These are phyloP conservation scores for Metarhizium brunneum DNA, from an alignment of 2,329 filamentous ascomycete genomes.

Conservation along the genomic window DNA sequence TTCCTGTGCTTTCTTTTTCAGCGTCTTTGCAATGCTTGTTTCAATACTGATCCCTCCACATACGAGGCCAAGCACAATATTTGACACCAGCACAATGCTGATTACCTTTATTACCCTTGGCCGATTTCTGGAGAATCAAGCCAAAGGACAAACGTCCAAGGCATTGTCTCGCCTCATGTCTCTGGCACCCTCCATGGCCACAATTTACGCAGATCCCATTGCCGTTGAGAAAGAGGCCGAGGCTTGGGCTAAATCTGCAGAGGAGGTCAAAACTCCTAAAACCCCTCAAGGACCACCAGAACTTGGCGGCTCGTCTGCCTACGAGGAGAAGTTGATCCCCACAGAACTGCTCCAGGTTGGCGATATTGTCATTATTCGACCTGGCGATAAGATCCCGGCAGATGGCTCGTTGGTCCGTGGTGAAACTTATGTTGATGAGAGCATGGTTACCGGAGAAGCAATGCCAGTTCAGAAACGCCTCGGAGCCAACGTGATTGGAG, in stretches of 20 bases:
- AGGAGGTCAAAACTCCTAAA: constrained; percentile 31
- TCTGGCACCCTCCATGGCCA: constrained; percentile 89
- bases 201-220: constrained; percentile 90
- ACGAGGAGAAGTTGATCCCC: constrained; percentile 79
- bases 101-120: constrained; percentile 92
- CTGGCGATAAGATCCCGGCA: constrained; percentile 93
- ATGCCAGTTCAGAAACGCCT: constrained; percentile 89
- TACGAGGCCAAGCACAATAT: constrained; percentile 74
- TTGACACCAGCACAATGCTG: constrained; percentile 97
- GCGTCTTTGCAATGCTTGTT: constrained; percentile 75
- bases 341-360: constrained; percentile 92
- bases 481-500: constrained; percentile 73
- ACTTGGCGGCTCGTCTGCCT: constrained; percentile 44
- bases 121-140: constrained; percentile 84
- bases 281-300: constrained; percentile 19
- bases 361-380: constrained; percentile 85
- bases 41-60: constrained; percentile 70
- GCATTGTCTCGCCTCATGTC: constrained; percentile 93
- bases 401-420: constrained; percentile 82
- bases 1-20: constrained; percentile 94
- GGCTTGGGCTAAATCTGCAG: constrained; percentile 45
- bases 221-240: constrained; percentile 87
- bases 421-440: constrained; percentile 91
- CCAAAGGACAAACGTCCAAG: constrained; percentile 93
- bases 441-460: constrained; percentile 96